Conservation (phyloP, 345 rosid genomes). For the Cardamine occulta region DNA sequence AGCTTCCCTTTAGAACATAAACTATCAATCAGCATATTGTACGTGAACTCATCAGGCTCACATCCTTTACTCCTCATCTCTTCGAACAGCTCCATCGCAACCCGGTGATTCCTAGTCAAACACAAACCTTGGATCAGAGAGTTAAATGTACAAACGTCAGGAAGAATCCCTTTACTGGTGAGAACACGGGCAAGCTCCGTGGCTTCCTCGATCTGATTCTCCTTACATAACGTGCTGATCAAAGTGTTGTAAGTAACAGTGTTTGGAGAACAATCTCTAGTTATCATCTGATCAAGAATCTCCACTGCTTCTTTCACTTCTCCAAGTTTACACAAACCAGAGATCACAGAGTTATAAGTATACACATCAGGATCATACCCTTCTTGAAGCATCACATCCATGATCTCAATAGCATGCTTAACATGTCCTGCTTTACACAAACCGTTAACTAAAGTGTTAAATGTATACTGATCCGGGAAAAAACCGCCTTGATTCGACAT, state of each 20-base stretch:
- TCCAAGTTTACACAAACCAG: slow-evolving; percentile 84
- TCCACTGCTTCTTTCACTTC: slow-evolving; percentile 81
- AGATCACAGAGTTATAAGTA: slow-evolving; percentile 79
- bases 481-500: slow-evolving; percentile 67
- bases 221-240: slow-evolving; percentile 79
- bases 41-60: slow-evolving; percentile 83
- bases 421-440: slow-evolving; percentile 81
- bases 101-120: slow-evolving; percentile 55
- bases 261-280: slow-evolving; percentile 82
- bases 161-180: slow-evolving; percentile 75
- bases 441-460: slow-evolving; percentile 80
- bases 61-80: slow-evolving; percentile 90
- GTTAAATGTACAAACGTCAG: slow-evolving; percentile 63
- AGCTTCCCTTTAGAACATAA: slow-evolving; percentile 71
- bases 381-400: slow-evolving; percentile 88
- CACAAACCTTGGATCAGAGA: slow-evolving; percentile 87
- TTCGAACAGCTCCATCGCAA: slow-evolving; percentile 68
- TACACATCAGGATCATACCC: slow-evolving; percentile 84
- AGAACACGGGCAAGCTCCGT: slow-evolving; percentile 66
- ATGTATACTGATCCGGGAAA: slow-evolving; percentile 76
- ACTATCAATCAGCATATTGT: slow-evolving; percentile 79
- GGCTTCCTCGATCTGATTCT: slow-evolving; percentile 83
- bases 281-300: slow-evolving; percentile 75
- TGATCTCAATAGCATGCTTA: slow-evolving; percentile 75
- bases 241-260: slow-evolving; percentile 89